Evolutionary conservation across 2,329 filamentous ascomycete species (phyloP).

Genomic region (Cytospora piceicola): DNA sequence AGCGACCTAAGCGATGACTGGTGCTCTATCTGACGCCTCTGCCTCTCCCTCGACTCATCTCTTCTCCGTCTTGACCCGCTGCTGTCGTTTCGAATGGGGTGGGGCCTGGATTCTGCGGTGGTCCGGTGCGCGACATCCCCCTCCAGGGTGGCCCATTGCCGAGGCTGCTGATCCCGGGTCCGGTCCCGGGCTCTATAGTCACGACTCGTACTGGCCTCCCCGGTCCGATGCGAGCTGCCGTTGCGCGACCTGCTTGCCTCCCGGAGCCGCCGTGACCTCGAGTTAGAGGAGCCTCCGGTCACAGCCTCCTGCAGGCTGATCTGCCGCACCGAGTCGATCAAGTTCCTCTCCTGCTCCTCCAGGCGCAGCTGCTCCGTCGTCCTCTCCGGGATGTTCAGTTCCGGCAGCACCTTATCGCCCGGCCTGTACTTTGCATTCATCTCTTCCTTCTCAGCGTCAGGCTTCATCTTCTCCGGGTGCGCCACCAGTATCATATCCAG

Average conservation of each 20-base stretch:
- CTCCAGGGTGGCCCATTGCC: slow-evolving; percentile 39
- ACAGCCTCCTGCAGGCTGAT: slow-evolving; percentile 73
- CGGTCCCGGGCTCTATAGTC: slow-evolving; percentile 41
- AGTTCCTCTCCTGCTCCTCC: slow-evolving; percentile 68
- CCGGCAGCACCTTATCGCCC: slow-evolving; percentile 79
- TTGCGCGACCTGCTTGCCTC: slow-evolving; percentile 33
- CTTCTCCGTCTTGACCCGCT: slow-evolving; percentile 51
- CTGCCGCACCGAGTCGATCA: slow-evolving; percentile 73
- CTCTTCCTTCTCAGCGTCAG: slow-evolving; percentile 73
- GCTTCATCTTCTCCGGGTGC: slow-evolving; percentile 75
- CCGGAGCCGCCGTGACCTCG: slow-evolving; percentile 32
- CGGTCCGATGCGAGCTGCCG: slow-evolving; percentile 31
- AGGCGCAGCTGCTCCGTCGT: slow-evolving; percentile 57
- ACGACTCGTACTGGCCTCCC: slow-evolving; percentile 38
- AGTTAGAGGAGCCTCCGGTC: slow-evolving; percentile 45
- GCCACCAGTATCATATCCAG: slow-evolving; percentile 85
- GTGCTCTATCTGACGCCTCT: slow-evolving; percentile 73
- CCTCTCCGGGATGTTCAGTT: slow-evolving; percentile 54
- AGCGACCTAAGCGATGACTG: slow-evolving; percentile 87
- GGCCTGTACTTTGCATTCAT: slow-evolving; percentile 76
- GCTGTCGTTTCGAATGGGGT: slow-evolving; percentile 44
- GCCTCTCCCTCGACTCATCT: slow-evolving; percentile 44
- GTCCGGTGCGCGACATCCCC: slow-evolving; percentile 38
- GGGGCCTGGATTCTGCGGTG: slow-evolving; percentile 39
- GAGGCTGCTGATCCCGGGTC: slow-evolving; percentile 35